These are phyloP conservation scores for Ascocoryne sarcoides DNA, from an alignment of 2,329 filamentous ascomycete genomes.

Conservation along the genomic window DNA sequence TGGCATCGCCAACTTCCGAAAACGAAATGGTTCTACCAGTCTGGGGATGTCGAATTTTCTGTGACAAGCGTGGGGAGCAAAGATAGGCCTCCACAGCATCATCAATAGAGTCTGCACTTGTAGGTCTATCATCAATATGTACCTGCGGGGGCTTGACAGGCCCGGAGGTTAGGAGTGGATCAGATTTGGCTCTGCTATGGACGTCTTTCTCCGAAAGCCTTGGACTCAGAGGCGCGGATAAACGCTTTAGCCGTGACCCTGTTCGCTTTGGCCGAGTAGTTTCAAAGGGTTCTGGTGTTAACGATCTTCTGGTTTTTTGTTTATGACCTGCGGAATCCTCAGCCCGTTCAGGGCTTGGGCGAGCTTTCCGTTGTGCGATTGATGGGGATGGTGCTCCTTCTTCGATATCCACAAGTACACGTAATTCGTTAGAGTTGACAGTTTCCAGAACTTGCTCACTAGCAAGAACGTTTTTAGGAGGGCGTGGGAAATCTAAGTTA, in stretches of 20 bases:
- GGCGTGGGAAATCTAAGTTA: slow-evolving; percentile 26
- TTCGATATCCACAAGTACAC: slow-evolving; percentile 31
- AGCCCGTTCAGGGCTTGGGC: slow-evolving; percentile 32
- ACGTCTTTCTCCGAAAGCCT: slow-evolving; percentile 18
- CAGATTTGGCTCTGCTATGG: slow-evolving; percentile 31
- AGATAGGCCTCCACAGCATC: slow-evolving; percentile 81
- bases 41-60: slow-evolving; percentile 78
- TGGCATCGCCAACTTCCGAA: slow-evolving; percentile 88
- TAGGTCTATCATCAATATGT: slow-evolving; percentile 59
- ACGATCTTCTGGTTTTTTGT: slow-evolving; percentile 39
- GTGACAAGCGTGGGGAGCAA: slow-evolving; percentile 72
- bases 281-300: slow-evolving; percentile 41
- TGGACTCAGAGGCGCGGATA: slow-evolving; percentile 40
- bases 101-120: slow-evolving; percentile 79
- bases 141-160: slow-evolving; percentile 19
- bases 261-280: slow-evolving; percentile 40
- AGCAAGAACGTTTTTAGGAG: slow-evolving; percentile 14
- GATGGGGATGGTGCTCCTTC: slow-evolving; percentile 64
- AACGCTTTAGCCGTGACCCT: slow-evolving; percentile 49
- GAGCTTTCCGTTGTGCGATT: slow-evolving; percentile 50
- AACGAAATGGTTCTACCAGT: slow-evolving; percentile 87
- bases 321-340: slow-evolving; percentile 21
- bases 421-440: slow-evolving; percentile 12
- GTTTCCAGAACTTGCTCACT: slow-evolving; percentile 19
- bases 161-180: slow-evolving; percentile 25